A percentile compares a stretch with the other conserved stretches of the same genome.
phyloP scores from a whole-genome alignment of 2,329 filamentous ascomycete genomes.

The Exophiala lecanii-corni region DNA sequence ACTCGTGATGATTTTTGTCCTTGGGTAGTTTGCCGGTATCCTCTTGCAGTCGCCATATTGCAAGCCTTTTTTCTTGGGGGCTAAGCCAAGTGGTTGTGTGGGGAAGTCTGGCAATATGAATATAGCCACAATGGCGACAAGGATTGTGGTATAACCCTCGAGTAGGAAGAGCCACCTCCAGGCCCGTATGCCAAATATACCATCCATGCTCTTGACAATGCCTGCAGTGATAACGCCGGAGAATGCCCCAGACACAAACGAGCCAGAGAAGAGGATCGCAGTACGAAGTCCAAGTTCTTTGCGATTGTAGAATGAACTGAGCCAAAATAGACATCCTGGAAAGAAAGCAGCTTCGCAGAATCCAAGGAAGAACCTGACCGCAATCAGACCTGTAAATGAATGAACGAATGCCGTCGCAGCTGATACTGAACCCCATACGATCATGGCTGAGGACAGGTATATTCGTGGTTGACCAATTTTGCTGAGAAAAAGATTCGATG shows the following conservation, averaged over 20 bases:
- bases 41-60: background rate
- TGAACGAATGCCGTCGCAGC: constrained; percentile 28
- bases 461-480: constrained; percentile 40
- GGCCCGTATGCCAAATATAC: constrained; percentile 23
- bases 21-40: background rate
- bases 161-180: constrained; percentile 37
- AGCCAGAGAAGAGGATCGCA: constrained; percentile 30
- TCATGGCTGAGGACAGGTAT: constrained; percentile 40
- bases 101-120: constrained; percentile 31
- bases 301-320: constrained; percentile 32
- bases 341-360: constrained; percentile 38
- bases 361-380: constrained; percentile 11
- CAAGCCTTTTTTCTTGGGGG: constrained; percentile 52
- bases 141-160: constrained; percentile 30
- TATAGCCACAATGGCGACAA: constrained; percentile 24
- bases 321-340: background rate
- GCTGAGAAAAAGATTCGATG: background rate
- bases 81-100: constrained; percentile 56
- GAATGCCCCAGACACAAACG: constrained; percentile 37
- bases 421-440: constrained; percentile 34
- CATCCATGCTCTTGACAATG: constrained; percentile 52
- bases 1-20: background rate
- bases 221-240: constrained; percentile 49
- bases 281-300: constrained; percentile 36
- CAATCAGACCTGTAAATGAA: background rate